These are phyloP conservation scores for Globisporangium ultimum DNA, from an alignment of 352 stramenopile genomes.

Conservation along the genomic window DNA sequence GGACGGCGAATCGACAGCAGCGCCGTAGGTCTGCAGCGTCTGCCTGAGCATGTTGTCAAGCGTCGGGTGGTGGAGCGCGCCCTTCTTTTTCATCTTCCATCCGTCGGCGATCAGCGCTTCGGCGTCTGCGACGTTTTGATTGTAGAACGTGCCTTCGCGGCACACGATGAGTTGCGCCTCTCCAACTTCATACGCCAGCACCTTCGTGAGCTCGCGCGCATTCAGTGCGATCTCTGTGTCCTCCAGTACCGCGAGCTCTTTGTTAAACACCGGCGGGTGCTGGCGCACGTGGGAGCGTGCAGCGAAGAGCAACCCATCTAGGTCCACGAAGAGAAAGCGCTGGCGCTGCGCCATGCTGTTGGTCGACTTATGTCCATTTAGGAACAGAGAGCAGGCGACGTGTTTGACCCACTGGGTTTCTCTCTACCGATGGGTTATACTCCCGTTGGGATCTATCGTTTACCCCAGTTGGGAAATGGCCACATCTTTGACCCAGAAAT, in stretches of 20 bases:
- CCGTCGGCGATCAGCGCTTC: constrained; percentile 13
- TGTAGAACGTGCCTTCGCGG: constrained; percentile 25
- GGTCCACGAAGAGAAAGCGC: constrained; percentile 25
- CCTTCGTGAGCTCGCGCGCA: constrained; percentile 14
- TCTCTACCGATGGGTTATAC: no score
- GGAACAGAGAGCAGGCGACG: no score
- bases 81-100: constrained; percentile 27
- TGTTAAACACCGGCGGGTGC: constrained; percentile 17
- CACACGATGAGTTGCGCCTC: constrained; percentile 5
- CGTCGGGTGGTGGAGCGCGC: constrained; percentile 20
- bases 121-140: constrained; percentile 14
- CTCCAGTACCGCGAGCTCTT: constrained; percentile 12
- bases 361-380: no score
- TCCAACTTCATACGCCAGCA: constrained; percentile 13
- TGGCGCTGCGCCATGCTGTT: constrained; percentile 1
- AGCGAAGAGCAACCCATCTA: constrained; percentile 18
- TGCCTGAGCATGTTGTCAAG: constrained; percentile 26
- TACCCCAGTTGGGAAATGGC: no score
- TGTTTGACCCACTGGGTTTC: no score
- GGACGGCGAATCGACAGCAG: no score
- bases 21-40: not conserved
- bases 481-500: no score
- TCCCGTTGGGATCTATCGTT: no score
- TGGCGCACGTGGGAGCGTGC: constrained; percentile 13
- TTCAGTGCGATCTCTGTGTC: constrained; percentile 15